Percentiles rank a stretch among this genome's conserved stretches.
These are phyloP conservation scores for Imleria badia DNA, from an alignment of 768 basidiomycete species.

Conservation along the genomic window DNA sequence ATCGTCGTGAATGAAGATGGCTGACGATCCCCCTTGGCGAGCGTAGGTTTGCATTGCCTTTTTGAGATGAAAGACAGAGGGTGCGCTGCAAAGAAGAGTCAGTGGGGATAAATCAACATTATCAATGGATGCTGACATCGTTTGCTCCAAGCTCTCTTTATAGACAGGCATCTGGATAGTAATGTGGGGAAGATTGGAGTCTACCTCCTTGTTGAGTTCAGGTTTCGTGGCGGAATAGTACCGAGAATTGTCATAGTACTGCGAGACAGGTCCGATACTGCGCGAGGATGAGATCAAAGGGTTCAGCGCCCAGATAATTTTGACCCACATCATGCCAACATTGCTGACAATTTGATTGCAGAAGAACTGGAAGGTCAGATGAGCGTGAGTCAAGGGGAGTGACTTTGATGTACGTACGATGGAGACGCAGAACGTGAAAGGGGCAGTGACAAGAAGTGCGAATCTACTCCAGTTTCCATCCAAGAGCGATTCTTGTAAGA, in stretches of 20 bases:
- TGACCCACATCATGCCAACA: slow-evolving; percentile 59
- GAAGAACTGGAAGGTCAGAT: slow-evolving; percentile 56
- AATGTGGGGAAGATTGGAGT: slow-evolving; percentile 66
- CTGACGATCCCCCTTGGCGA: slow-evolving; percentile 58
- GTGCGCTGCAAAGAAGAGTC: slow-evolving; percentile 41
- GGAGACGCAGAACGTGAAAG: slow-evolving; percentile 75
- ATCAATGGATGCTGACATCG: slow-evolving; percentile 57
- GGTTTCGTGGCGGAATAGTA: slow-evolving; percentile 77
- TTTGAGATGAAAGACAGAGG: slow-evolving; percentile 67
- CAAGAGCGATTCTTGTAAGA: slow-evolving; percentile 66
- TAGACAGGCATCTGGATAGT: slow-evolving; percentile 87
- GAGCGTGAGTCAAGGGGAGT: neutral
- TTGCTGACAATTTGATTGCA: slow-evolving; percentile 66
- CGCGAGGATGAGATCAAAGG: neutral
- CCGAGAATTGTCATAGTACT: slow-evolving; percentile 80
- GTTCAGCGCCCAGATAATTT: neutral
- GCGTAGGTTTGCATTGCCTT: slow-evolving; percentile 65
- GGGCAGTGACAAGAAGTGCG: slow-evolving; percentile 59
- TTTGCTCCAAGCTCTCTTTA: slow-evolving; percentile 79
- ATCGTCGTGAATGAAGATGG: slow-evolving; percentile 62
- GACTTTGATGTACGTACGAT: slow-evolving; percentile 46
- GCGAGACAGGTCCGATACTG: slow-evolving; percentile 80
- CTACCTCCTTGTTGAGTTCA: slow-evolving; percentile 59
- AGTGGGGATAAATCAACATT: neutral
- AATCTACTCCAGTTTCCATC: slow-evolving; percentile 67